A percentile compares a stretch with the other conserved stretches of the same genome.
phyloP scores from a whole-genome alignment of 2,329 filamentous ascomycete genomes.

The Lecanosticta acicola region DNA sequence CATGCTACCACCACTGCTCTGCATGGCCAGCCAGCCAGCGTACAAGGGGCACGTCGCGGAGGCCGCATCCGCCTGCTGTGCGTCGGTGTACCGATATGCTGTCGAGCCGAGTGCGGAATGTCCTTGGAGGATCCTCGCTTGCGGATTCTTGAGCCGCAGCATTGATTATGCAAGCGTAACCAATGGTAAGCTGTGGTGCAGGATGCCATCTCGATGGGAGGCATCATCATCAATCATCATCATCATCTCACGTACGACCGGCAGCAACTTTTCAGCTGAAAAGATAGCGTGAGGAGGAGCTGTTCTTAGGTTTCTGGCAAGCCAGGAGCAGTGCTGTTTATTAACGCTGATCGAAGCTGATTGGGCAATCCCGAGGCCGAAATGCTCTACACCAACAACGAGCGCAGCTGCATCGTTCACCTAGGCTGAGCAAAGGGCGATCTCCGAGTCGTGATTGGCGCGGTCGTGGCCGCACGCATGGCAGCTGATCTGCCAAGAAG shows the following conservation, averaged over 20 bases:
- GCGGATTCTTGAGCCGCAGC: not conserved
- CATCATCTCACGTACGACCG: not conserved
- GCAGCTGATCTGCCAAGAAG: not conserved
- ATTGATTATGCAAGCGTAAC: not conserved
- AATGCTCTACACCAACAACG: not conserved
- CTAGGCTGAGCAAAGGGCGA: not conserved
- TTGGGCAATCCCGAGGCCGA: slow-evolving; percentile 1
- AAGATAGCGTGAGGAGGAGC: not conserved
- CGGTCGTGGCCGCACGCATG: not conserved
- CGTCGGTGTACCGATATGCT: not conserved
- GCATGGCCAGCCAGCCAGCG: no score
- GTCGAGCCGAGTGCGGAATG: not conserved
- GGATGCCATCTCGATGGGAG: not conserved
- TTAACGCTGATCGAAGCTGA: not conserved
- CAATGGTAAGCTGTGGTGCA: not conserved
- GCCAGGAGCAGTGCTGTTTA: not conserved
- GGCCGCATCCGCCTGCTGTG: not conserved
- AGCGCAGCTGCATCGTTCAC: no score
- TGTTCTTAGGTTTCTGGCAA: no score
- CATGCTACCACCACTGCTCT: no score
- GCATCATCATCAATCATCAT: no score
- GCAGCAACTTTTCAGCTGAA: not conserved
- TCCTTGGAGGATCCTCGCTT: not conserved
- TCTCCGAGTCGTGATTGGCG: not conserved
- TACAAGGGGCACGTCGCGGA: no score